phyloP scores from a whole-genome alignment of 495 filamentous ascomycete species.

The Evansstolkia leycettana region DNA sequence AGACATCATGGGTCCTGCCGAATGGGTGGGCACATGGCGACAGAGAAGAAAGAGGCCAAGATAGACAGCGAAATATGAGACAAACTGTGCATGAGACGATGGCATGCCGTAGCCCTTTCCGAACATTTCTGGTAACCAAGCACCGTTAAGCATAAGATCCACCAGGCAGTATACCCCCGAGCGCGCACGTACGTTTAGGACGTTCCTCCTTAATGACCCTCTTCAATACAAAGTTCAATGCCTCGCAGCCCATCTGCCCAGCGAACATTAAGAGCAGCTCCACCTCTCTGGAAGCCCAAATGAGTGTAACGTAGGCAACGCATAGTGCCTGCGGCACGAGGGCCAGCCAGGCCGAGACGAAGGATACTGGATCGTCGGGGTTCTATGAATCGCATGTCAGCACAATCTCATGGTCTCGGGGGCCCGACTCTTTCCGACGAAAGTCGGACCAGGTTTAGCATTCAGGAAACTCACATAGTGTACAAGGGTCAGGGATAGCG shows the following conservation, averaged over 20 bases:
- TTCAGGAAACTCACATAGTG: constrained; percentile 69
- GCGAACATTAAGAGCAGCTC: constrained; percentile 85
- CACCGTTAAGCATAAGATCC: not conserved
- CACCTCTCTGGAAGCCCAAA: constrained; percentile 81
- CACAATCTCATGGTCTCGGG: constrained; percentile 6
- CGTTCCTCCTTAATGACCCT: constrained; percentile 84
- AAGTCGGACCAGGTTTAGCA: not conserved
- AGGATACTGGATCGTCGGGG: constrained; percentile 72
- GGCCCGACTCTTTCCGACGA: not conserved
- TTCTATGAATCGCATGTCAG: constrained; percentile 46
- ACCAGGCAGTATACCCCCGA: not conserved
- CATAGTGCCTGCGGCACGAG: constrained; percentile 85
- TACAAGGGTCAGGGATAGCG: constrained; percentile 87
- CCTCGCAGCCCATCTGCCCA: constrained; percentile 88
- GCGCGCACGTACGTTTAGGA: constrained; percentile 46
- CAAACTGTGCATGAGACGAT: constrained; percentile 94
- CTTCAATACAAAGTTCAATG: constrained; percentile 83
- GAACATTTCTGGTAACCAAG: constrained; percentile 54
- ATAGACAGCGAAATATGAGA: constrained; percentile 76
- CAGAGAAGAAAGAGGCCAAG: constrained; percentile 69
- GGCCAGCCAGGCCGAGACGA: constrained; percentile 83
- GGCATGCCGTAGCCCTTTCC: constrained; percentile 98
- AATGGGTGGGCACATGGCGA: constrained; percentile 53
- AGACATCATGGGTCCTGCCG: constrained; percentile 27
- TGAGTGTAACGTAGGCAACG: constrained; percentile 76